phyloP scores from a whole-genome alignment of 768 basidiomycete species.

The Porphyrellus cyaneotinctus region DNA sequence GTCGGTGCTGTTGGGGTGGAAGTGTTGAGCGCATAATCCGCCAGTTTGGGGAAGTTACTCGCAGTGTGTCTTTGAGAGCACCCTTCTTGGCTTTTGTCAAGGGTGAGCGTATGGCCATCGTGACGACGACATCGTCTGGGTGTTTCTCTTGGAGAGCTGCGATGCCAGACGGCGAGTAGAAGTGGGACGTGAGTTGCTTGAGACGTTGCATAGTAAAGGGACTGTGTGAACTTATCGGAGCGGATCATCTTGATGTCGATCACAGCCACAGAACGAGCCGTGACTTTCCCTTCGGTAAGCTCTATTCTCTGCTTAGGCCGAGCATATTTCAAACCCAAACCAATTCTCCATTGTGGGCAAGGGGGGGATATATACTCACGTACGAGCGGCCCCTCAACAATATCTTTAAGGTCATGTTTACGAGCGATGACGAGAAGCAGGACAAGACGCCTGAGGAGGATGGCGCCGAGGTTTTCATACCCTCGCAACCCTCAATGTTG shows the following conservation, averaged over 20 bases:
- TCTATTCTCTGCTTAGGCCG: too few relatives aligned
- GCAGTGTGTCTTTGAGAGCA: slow-evolving; percentile 67
- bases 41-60: slow-evolving; percentile 18
- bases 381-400: slow-evolving; percentile 78
- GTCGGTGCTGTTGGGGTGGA: slow-evolving; percentile 50
- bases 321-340: too few relatives aligned
- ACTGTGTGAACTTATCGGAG: neutral
- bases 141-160: slow-evolving; percentile 52
- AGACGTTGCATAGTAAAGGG: slow-evolving; percentile 52
- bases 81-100: slow-evolving; percentile 76
- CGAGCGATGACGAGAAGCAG: slow-evolving; percentile 84
- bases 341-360: too few relatives aligned
- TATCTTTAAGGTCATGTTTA: slow-evolving; percentile 98
- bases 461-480: neutral
- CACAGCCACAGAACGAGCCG: too few relatives aligned
- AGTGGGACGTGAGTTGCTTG: slow-evolving; percentile 60
- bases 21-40: slow-evolving; percentile 7
- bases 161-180: slow-evolving; percentile 45
- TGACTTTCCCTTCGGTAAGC: too few relatives aligned
- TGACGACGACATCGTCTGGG: slow-evolving; percentile 78
- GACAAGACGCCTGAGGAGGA: slow-evolving; percentile 22
- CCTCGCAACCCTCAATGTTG: slow-evolving; percentile 12
- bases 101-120: slow-evolving; percentile 74
- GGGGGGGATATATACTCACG: too few relatives aligned
- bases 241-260: too few relatives aligned